Base-by-base conservation (phyloP, 2,329 filamentous ascomycete species). In the Xylariaceae sp. region DNA sequence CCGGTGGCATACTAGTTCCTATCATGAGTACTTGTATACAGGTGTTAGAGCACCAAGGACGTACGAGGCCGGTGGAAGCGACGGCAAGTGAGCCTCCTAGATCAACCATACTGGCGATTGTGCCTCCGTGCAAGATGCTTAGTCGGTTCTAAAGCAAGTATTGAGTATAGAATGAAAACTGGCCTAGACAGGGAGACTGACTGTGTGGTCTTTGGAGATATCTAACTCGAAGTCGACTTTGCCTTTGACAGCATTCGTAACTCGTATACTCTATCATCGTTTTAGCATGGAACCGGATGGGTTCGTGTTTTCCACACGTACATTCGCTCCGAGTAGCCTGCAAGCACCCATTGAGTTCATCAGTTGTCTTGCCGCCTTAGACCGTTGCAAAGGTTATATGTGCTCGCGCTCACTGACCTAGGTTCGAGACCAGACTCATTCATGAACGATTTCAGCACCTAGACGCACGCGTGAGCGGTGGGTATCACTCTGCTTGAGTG, bases 371-470 rank as follows among this genome's bases (percentile, higher is more conserved):
- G 9, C 31, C 33, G 6, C 34, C 12, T 11, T 14, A 31, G 28
- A 19, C 38, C 18, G 17, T 13, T 31, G 28, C 31, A n/a, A 6
- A 16, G 31, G 7, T 17, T 42, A 33, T 18, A 22, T 34, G 17
- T 31, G 17, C 11, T 43, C 31, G 13, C 5, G 19, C 28, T 45
- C 43, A 66, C 73, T 63, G 67, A 96, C 92, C 89, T 88, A 68
- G 90, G 90, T 70, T 97, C 93, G 17, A 97, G 74, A 6, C 92
- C 92, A 5, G 91, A 96, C 58, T 90, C 88, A 60, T 82, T 81
- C 74, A 89, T 83, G 71, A 97, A 97, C 2, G 89, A 92, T 68
- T 88, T 87, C 76, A 90, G 81, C 43, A 95, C 90, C 90, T 94
- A 16, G 39, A 16, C 38, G 36, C 14, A 42, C 34, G 17, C 19